These are phyloP conservation scores for Phylloporus arenicola DNA, from an alignment of 768 basidiomycete species.

Conservation along the genomic window DNA sequence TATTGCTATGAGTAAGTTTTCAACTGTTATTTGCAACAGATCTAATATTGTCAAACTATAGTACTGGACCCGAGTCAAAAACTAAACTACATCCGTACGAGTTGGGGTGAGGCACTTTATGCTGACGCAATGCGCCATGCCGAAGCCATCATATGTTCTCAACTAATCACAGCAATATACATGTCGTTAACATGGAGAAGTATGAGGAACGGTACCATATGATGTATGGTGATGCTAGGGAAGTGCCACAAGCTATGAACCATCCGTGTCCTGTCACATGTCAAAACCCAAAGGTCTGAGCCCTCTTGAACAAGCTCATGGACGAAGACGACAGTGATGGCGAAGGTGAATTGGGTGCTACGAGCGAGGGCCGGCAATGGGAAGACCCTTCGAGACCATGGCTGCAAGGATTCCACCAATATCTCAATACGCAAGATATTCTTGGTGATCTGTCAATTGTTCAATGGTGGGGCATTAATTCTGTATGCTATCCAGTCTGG, in stretches of 20 bases:
- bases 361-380: background rate
- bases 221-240: background rate
- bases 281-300: background rate
- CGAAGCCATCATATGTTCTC: constrained; percentile 2
- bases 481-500: background rate
- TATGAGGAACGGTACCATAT: constrained; percentile 1
- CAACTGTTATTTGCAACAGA: background rate
- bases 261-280: background rate
- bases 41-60: background rate
- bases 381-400: background rate
- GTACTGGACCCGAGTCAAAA: constrained; percentile 6
- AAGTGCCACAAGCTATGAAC: background rate
- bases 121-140: background rate
- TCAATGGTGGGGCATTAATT: constrained; percentile 6
- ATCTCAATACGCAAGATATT: constrained; percentile 1
- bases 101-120: constrained; percentile 1
- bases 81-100: constrained; percentile 3
- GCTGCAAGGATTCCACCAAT: constrained; percentile 8
- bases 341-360: background rate
- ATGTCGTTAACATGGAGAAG: background rate
- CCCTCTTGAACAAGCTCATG: background rate
- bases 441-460: constrained; percentile 1
- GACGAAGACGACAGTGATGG: background rate
- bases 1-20: constrained; percentile 11
- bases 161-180: no score